Base-by-base conservation (phyloP, 2,329 filamentous ascomycete species). In the Plenodomus biglobosus region DNA sequence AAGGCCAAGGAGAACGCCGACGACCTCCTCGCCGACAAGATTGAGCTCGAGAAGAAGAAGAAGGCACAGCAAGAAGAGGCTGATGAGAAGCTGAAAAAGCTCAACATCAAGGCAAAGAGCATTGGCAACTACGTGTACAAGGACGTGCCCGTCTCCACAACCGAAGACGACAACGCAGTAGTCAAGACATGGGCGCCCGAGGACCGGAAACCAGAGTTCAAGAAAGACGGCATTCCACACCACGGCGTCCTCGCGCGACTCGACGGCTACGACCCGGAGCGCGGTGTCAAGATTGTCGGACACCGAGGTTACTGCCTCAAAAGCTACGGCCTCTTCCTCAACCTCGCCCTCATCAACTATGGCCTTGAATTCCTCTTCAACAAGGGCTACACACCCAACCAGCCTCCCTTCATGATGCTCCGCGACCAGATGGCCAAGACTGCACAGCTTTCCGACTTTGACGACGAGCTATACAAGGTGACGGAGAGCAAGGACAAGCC, bases 381-480 rank as follows among this genome's bases (percentile, higher is more conserved):
- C 63, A 88, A 86, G 73, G 91, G 88, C 47, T 95, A 91, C 74
- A 90, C 82, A 22, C 86, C 89, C 7, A 84, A 92, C 58, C 65
- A 68, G 49, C 68, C 92, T 1, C 64, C 65, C 16, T 68, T 65
- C 53, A 66, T 99, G 79, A 96, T 97, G 89, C 82, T 92, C 3
- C 88, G 89, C 73, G 89, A 95, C 42, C 87, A 90, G 72, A 99
- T 99, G 94, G 92, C 88, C 52, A 97, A 97, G 80, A 99, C 94
- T 0, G 94, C 94, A 2, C 94, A 99, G 75, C 84, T 99, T 20
- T 91, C 94, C 61, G 89, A 96, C 66, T 99, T 99, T 66, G 94
- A 99, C 68, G 94, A 97, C 72, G 92, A 97, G 74, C 79, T 99
- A 42, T 99, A 99, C 81, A 97, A 97, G 77, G 92, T 99, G 46